Evolutionary conservation across 345 rosid species (phyloP).

Genomic region (Eucalyptus sp.): DNA sequence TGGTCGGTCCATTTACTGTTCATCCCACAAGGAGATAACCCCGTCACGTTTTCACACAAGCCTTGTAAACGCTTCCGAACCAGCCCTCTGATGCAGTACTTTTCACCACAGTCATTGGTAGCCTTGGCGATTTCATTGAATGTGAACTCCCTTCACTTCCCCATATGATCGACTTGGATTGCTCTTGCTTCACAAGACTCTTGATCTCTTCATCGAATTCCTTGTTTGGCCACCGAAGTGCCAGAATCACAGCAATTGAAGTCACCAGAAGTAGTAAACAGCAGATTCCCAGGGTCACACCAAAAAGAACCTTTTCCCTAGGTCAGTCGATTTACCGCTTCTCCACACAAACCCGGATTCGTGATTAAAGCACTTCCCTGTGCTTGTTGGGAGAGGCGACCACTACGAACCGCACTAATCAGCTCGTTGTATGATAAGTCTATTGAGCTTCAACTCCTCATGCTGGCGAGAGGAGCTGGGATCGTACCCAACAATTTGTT

Average conservation of each 20-base stretch:
- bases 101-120: conserved; percentile 30
- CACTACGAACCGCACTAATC: conserved; percentile 31
- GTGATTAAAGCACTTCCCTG: conserved; percentile 19
- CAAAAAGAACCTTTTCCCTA: background rate
- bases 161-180: conserved; percentile 27
- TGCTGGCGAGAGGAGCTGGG: conserved; percentile 23
- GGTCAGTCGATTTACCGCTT: conserved; percentile 4
- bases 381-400: conserved; percentile 22
- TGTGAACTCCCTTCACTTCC: conserved; percentile 39
- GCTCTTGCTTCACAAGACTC: background rate
- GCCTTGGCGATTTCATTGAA: conserved; percentile 46
- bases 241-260: background rate
- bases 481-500: conserved; percentile 40
- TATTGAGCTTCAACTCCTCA: conserved; percentile 22
- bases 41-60: too few species aligned
- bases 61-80: too few species aligned
- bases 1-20: too few species aligned
- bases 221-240: background rate
- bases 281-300: conserved; percentile 6
- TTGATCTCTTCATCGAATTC: conserved; percentile 15
- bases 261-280: conserved; percentile 4
- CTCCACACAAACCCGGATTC: conserved; percentile 49
- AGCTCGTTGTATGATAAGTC: conserved; percentile 51
- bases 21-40: too few species aligned
- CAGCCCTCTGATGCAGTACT: conserved; percentile 27